Evolutionary conservation across 169 alveolate genomes (phyloP).

Genomic region (Sarcocystis neurona): DNA sequence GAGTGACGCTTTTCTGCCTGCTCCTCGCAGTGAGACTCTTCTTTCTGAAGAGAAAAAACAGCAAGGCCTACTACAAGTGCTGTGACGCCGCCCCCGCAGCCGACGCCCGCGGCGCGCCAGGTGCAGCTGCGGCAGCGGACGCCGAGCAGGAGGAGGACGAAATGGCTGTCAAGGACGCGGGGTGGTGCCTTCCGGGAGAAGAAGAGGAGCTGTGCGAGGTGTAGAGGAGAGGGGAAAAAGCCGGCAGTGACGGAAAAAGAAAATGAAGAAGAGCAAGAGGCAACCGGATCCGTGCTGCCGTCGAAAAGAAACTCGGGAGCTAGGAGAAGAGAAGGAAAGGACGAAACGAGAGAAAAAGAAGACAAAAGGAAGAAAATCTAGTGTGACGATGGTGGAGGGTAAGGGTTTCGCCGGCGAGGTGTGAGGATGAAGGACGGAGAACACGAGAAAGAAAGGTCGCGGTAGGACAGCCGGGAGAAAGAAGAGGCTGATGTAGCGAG

Average conservation of each 20-base stretch:
- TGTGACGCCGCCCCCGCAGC: not conserved
- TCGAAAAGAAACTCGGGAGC: not conserved
- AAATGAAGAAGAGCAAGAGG: not conserved
- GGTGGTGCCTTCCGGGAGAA: not conserved
- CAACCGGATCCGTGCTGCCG: too few relatives aligned
- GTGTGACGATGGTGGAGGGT: too few relatives aligned
- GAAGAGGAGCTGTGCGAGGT: not conserved
- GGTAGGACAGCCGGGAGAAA: too few relatives aligned
- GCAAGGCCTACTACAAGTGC: slow-evolving; percentile 31
- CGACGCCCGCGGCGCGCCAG: not conserved
- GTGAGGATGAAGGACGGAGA: too few relatives aligned
- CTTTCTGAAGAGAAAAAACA: slow-evolving; percentile 14
- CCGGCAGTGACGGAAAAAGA: not conserved
- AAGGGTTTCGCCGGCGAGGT: too few relatives aligned
- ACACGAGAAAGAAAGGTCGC: too few relatives aligned
- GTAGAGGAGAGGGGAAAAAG: not conserved
- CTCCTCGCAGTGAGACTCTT: slow-evolving; percentile 1
- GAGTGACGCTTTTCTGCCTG: slow-evolving; percentile 13
- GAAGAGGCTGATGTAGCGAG: too few relatives aligned
- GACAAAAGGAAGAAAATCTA: too few relatives aligned
- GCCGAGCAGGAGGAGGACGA: not conserved
- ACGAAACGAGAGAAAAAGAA: not conserved
- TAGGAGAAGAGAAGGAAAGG: not conserved
- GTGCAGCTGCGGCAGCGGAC: not conserved
- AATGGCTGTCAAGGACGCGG: not conserved